Evolutionary conservation across 2,329 filamentous ascomycete species (phyloP).

Genomic region (Thielaviopsis euricoi): DNA sequence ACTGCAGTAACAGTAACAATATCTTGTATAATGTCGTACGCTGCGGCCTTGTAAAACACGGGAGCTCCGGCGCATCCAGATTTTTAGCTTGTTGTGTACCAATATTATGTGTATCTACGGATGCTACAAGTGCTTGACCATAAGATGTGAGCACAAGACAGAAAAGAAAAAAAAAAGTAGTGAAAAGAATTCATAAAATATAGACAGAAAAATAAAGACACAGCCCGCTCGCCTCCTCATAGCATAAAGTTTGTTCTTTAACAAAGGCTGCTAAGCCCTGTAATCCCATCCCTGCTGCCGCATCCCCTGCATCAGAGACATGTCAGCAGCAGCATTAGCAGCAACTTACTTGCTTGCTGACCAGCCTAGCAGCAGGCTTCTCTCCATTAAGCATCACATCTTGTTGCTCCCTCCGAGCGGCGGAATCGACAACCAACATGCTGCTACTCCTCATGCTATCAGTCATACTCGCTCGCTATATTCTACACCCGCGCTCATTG

Average conservation of each 20-base stretch:
- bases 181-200: neutral
- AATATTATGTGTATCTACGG: too few relatives aligned
- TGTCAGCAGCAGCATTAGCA: neutral
- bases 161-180: neutral
- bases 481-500: too few relatives aligned
- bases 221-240: neutral
- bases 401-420: neutral
- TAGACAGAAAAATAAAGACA: slow-evolving; percentile 1
- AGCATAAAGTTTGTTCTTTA: neutral
- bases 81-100: neutral
- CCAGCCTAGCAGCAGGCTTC: neutral
- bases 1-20: too few relatives aligned
- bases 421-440: neutral
- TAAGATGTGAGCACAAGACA: too few relatives aligned
- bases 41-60: neutral
- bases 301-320: too few relatives aligned
- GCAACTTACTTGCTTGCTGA: neutral
- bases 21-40: neutral
- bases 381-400: neutral
- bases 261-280: neutral
- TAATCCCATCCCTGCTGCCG: neutral
- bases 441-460: neutral
- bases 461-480: too few relatives aligned
- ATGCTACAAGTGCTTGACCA: too few relatives aligned
- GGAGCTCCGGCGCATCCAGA: neutral